A percentile compares a stretch with the other conserved stretches of the same genome.
Conservation (phyloP, 2,329 filamentous ascomycete genomes). For the Colletotrichum shisoi region DNA sequence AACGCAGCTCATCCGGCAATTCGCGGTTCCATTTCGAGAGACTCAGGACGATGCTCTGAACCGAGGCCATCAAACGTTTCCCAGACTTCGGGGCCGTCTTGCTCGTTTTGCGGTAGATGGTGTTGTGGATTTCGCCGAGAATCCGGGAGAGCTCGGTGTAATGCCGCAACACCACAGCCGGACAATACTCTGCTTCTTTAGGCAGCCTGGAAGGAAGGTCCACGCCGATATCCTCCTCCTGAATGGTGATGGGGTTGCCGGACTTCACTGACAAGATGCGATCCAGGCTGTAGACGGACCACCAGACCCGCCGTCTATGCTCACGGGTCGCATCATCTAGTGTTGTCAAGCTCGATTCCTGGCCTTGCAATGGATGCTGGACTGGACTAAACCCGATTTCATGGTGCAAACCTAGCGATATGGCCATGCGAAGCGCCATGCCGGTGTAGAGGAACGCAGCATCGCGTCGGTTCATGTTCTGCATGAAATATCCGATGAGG, state of each 20-base stretch:
- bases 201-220: slow-evolving; percentile 46
- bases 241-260: slow-evolving; percentile 46
- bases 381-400: slow-evolving; percentile 50
- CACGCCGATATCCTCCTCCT: slow-evolving; percentile 48
- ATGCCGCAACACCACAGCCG: slow-evolving; percentile 43
- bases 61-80: slow-evolving; percentile 57
- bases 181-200: slow-evolving; percentile 45
- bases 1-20: slow-evolving; percentile 57
- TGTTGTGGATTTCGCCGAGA: slow-evolving; percentile 44
- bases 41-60: slow-evolving; percentile 59
- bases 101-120: slow-evolving; percentile 58
- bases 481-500: slow-evolving; percentile 64
- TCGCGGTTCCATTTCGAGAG: slow-evolving; percentile 60
- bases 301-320: slow-evolving; percentile 54
- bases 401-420: slow-evolving; percentile 64
- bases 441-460: slow-evolving; percentile 64
- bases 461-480: slow-evolving; percentile 64
- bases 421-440: slow-evolving; percentile 64
- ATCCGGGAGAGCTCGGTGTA: slow-evolving; percentile 46
- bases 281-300: slow-evolving; percentile 49
- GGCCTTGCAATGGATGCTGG: slow-evolving; percentile 12
- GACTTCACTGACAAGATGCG: slow-evolving; percentile 48
- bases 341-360: slow-evolving; percentile 12
- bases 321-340: slow-evolving; percentile 47
- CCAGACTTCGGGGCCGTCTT: slow-evolving; percentile 52